Evolutionary conservation across 768 basidiomycete genomes (phyloP).

Genomic region (Xerocomellus dryophilus): DNA sequence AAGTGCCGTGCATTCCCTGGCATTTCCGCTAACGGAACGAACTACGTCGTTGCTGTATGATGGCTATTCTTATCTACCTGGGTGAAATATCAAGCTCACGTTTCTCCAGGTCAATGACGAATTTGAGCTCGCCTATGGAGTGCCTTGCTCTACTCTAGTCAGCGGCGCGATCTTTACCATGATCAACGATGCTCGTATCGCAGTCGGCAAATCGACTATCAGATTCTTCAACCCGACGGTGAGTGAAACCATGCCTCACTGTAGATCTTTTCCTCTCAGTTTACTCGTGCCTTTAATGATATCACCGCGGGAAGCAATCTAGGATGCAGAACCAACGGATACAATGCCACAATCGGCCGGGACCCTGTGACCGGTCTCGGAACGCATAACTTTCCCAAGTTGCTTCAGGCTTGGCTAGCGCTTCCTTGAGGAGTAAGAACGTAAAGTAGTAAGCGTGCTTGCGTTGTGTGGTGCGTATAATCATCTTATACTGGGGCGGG

Average conservation of each 20-base stretch:
- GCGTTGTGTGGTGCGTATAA: no score
- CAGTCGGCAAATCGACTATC: conserved; percentile 30
- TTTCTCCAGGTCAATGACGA: conserved; percentile 32
- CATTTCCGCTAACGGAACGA: conserved; percentile 36
- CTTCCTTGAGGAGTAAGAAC: conserved; percentile 19
- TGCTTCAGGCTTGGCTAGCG: conserved; percentile 45
- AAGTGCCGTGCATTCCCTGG: conserved; percentile 38
- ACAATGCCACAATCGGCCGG: conserved; percentile 26
- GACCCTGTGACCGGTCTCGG: conserved; percentile 29
- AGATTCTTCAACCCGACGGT: conserved; percentile 47
- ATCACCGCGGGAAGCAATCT: conserved; percentile 45
- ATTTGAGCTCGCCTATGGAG: conserved; percentile 35
- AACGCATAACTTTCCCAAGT: conserved; percentile 41
- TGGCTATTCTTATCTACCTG: not conserved
- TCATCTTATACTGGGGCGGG: no score
- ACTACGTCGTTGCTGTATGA: conserved; percentile 24
- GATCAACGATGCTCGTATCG: conserved; percentile 38
- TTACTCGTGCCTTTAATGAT: conserved; percentile 33
- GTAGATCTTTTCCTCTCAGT: conserved; percentile 8
- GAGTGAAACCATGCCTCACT: conserved; percentile 29
- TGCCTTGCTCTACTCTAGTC: conserved; percentile 34
- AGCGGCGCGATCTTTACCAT: conserved; percentile 34
- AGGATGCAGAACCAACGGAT: conserved; percentile 42
- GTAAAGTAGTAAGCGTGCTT: no score
- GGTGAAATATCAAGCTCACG: not conserved